Conservation (phyloP, 352 stramenopile genomes). For the Phytophthora podocarpi region DNA sequence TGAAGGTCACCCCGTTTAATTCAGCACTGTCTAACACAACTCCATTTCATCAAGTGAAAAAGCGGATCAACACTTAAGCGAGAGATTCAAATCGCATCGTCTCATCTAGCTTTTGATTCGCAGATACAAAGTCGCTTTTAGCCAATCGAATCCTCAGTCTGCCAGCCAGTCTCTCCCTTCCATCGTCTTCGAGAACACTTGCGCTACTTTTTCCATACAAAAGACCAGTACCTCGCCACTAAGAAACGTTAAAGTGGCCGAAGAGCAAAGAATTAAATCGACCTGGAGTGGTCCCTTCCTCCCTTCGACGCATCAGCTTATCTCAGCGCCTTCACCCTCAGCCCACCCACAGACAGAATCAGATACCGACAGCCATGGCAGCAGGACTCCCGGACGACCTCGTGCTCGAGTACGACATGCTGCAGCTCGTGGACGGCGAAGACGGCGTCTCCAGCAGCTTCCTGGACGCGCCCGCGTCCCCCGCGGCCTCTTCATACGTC, state of each 20-base stretch:
- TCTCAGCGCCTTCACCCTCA: background rate
- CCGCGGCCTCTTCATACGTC: constrained; percentile 20
- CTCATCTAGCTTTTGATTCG: background rate
- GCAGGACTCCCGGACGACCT: constrained; percentile 42
- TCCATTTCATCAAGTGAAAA: background rate
- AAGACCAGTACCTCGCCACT: background rate
- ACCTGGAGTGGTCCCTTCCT: constrained; percentile 12
- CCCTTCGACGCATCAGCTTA: background rate
- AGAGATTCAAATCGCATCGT: constrained; percentile 1
- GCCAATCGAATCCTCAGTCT: background rate
- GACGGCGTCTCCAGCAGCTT: constrained; percentile 23
- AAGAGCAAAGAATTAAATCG: constrained; percentile 18
- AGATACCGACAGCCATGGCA: constrained; percentile 33
- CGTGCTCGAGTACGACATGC: constrained; percentile 52
- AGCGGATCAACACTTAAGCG: background rate
- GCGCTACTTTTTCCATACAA: constrained; percentile 13
- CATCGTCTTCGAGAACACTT: constrained; percentile 17
- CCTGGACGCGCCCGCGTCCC: constrained; percentile 12
- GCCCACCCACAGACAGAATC: background rate
- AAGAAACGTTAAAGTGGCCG: background rate
- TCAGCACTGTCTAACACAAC: background rate
- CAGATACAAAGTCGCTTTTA: background rate
- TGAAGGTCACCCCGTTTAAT: background rate
- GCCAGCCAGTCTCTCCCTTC: constrained; percentile 11
- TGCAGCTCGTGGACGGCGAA: constrained; percentile 44